phyloP scores from a whole-genome alignment of 1,284 basidiomycete species.

The Vanrija humicola region DNA sequence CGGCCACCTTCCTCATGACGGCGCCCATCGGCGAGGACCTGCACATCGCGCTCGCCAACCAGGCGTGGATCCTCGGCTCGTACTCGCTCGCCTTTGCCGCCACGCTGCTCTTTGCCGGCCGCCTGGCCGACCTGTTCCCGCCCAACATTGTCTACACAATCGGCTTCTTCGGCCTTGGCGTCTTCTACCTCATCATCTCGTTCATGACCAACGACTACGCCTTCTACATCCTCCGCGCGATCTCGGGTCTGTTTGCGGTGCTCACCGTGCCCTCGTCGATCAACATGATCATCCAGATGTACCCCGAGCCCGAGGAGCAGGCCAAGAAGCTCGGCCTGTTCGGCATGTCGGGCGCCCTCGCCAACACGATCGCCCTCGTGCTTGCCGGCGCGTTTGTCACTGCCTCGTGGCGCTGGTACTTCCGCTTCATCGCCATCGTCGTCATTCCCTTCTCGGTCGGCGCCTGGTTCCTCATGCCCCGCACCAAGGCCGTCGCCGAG shows the following conservation, averaged over 20 bases:
- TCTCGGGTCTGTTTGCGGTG: conserved; percentile 41
- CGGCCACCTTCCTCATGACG: conserved; percentile 43
- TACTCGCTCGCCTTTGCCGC: conserved; percentile 32
- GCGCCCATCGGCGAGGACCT: conserved; percentile 39
- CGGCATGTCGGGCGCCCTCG: conserved; percentile 41
- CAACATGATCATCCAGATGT: conserved; percentile 47
- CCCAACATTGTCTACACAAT: conserved; percentile 39
- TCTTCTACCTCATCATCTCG: conserved; percentile 44
- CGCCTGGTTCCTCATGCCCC: conserved; percentile 40
- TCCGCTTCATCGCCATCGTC: conserved; percentile 38
- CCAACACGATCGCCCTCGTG: conserved; percentile 26
- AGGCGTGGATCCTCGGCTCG: conserved; percentile 2
- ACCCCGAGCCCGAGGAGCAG: conserved; percentile 38
- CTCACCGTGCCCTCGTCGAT: conserved; percentile 43
- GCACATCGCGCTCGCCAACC: conserved; percentile 23
- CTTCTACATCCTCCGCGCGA: conserved; percentile 44
- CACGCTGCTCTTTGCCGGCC: conserved; percentile 39
- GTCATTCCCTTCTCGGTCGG: conserved; percentile 34
- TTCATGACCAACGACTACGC: conserved; percentile 45
- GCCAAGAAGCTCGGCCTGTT: conserved; percentile 43
- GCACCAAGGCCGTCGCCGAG: conserved; percentile 38
- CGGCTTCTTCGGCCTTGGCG: conserved; percentile 40
- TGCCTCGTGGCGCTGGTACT: conserved; percentile 46
- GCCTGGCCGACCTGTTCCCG: conserved; percentile 40
- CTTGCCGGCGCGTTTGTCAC: conserved; percentile 45